phyloP scores from a whole-genome alignment of 345 rosid genomes.

The Brassica nigra region DNA sequence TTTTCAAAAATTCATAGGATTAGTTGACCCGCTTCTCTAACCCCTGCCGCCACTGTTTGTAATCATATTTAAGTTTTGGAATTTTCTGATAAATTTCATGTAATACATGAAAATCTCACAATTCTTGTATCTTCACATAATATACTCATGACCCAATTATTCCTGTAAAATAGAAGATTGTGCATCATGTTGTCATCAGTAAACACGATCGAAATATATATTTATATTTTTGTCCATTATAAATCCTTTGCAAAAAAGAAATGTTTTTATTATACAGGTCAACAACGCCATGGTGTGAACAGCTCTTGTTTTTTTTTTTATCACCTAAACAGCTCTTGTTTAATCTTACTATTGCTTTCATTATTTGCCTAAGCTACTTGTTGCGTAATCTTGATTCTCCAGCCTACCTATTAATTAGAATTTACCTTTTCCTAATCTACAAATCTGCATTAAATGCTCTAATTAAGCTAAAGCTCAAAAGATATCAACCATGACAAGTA shows the following conservation, averaged over 20 bases:
- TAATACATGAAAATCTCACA: background rate
- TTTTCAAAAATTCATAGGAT: too few relatives aligned
- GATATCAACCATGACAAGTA: background rate
- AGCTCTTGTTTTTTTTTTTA: background rate
- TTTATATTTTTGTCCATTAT: background rate
- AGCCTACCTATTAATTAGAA: background rate
- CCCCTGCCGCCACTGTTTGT: too few relatives aligned
- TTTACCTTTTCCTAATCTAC: background rate
- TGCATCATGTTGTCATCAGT: background rate
- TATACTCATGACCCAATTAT: background rate
- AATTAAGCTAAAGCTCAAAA: background rate
- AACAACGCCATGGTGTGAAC: constrained; percentile 27
- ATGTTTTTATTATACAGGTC: background rate
- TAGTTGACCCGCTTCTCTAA: too few relatives aligned
- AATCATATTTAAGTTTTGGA: background rate
- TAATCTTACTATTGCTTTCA: constrained; percentile 16
- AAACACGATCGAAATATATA: background rate
- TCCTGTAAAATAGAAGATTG: background rate
- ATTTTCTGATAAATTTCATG: background rate
- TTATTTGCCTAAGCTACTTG: constrained; percentile 16
- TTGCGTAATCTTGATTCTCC: constrained; percentile 19
- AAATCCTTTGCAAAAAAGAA: background rate
- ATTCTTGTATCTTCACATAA: background rate
- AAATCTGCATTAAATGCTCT: background rate
- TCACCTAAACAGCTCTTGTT: constrained; percentile 14